Conservation (phyloP, 1,284 basidiomycete genomes). For the Chiua sp. region DNA sequence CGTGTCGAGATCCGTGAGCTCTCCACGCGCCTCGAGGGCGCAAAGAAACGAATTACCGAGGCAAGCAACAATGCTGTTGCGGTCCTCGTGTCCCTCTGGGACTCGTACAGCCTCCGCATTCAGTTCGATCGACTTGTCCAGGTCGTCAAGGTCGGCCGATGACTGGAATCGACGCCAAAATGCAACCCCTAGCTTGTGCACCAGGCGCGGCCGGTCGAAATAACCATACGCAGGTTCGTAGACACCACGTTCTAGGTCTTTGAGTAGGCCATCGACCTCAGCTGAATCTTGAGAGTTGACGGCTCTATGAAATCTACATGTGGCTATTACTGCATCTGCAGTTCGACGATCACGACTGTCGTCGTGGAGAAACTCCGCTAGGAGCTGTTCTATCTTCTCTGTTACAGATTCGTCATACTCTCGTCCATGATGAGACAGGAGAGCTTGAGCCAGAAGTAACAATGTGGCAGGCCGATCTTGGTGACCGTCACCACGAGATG, state of each 20-base stretch:
- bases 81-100: not conserved
- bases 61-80: not conserved
- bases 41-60: not conserved
- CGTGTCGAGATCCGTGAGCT: not conserved
- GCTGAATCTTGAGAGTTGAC: not conserved
- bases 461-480: constrained; percentile 12
- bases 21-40: not conserved
- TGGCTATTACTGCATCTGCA: not conserved
- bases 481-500: not conserved
- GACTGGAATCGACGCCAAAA: not conserved
- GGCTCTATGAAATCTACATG: not conserved
- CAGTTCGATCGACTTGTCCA: not conserved
- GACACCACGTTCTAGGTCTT: not conserved
- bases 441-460: constrained; percentile 10
- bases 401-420: not conserved
- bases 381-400: not conserved
- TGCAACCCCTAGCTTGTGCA: not conserved
- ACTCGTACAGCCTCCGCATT: not conserved
- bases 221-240: not conserved
- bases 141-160: not conserved
- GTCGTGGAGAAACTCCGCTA: not conserved
- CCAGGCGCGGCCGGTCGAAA: not conserved
- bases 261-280: not conserved
- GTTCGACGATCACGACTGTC: not conserved
- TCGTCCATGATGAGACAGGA: not conserved